These are phyloP conservation scores for Smittium mucronatum DNA, from an alignment of 371 early-diverging fungal genomes.

Conservation along the genomic window DNA sequence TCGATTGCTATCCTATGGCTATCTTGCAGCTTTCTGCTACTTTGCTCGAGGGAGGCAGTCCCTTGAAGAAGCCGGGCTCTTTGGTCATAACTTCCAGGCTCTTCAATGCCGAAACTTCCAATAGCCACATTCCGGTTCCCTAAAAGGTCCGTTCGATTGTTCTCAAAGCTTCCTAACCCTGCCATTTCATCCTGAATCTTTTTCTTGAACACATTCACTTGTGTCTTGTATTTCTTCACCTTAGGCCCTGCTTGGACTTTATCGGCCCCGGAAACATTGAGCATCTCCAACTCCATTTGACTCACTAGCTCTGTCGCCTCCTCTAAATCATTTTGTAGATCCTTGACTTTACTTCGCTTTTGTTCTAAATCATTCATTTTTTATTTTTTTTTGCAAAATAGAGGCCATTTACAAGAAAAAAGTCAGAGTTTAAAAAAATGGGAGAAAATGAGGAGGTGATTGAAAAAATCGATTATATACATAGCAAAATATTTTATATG, in stretches of 20 bases:
- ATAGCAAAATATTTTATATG: too few relatives aligned
- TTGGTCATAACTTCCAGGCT: conserved; percentile 49
- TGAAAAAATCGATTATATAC: too few relatives aligned
- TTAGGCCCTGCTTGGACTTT: conserved; percentile 57
- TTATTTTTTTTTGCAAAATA: not conserved
- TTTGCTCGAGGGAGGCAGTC: conserved; percentile 67
- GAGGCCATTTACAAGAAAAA: not conserved
- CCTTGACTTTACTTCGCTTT: not conserved
- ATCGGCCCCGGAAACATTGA: conserved; percentile 52
- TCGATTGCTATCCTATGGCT: conserved; percentile 83
- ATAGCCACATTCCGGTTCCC: conserved; percentile 34
- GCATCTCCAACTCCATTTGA: conserved; percentile 85
- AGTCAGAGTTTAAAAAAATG: too few relatives aligned
- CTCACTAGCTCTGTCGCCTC: conserved; percentile 73
- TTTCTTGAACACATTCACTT: conserved; percentile 56
- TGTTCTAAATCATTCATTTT: not conserved
- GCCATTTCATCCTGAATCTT: conserved; percentile 39
- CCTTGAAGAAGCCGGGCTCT: conserved; percentile 68
- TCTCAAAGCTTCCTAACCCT: conserved; percentile 18
- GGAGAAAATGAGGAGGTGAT: too few relatives aligned
- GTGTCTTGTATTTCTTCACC: conserved; percentile 57
- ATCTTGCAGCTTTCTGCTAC: conserved; percentile 66
- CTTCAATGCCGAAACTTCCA: conserved; percentile 38
- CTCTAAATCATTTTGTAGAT: conserved; percentile 59
- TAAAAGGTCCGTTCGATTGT: conserved; percentile 46